Evolutionary conservation across 257 asterid species (phyloP).

Genomic region (Solanum microdontum): DNA sequence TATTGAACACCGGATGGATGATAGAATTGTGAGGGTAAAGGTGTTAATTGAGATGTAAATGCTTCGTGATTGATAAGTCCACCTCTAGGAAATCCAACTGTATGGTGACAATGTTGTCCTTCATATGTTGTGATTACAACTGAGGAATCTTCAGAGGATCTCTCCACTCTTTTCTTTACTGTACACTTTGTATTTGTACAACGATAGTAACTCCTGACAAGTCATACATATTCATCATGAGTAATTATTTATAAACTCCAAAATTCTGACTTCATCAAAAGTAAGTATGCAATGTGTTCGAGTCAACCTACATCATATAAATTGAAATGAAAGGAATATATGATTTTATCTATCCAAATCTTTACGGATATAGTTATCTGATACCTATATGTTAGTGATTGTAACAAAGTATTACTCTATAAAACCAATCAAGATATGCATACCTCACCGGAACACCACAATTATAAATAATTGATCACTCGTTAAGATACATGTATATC

Average conservation of each 20-base stretch:
- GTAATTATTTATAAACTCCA: background rate
- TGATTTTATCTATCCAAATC: too few relatives aligned
- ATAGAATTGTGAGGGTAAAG: conserved; percentile 21
- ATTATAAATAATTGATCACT: background rate
- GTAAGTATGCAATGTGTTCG: background rate
- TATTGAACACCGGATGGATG: conserved; percentile 16
- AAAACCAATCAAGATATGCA: background rate
- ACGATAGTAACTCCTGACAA: conserved; percentile 73
- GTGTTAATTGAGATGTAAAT: conserved; percentile 11
- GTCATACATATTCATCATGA: background rate
- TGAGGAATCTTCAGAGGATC: conserved; percentile 64
- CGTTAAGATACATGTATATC: background rate
- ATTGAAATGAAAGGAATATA: background rate
- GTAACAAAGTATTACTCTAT: background rate
- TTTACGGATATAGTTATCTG: background rate
- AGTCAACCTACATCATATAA: background rate
- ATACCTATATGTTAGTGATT: rapidly evolving
- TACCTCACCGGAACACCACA: background rate
- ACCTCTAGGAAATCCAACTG: conserved; percentile 53
- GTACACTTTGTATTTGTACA: conserved; percentile 82
- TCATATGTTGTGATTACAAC: conserved; percentile 78
- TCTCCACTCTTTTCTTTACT: conserved; percentile 76
- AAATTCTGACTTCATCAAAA: background rate
- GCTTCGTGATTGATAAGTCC: conserved; percentile 20
- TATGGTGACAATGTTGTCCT: conserved; percentile 78